These are phyloP conservation scores for Osmanthus fragrans DNA, from an alignment of 257 asterid genomes.

Conservation along the genomic window DNA sequence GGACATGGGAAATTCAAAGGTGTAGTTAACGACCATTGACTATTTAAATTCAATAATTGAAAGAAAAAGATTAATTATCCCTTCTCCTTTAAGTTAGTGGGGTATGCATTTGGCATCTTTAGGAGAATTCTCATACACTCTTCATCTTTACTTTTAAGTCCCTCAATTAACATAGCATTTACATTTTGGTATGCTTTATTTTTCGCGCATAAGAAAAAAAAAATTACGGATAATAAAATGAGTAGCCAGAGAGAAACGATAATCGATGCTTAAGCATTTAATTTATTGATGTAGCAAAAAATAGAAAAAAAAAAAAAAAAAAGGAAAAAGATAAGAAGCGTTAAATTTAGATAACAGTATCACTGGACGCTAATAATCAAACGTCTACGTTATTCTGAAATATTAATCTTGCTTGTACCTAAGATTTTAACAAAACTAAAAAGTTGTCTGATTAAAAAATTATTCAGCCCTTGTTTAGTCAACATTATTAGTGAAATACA, in stretches of 20 bases:
- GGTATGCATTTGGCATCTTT: background rate
- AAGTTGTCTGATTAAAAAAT: no score
- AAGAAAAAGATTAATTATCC: background rate
- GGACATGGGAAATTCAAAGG: slow-evolving; percentile 15
- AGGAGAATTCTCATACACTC: background rate
- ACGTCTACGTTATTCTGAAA: no score
- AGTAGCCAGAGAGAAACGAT: no score
- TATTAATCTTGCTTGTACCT: no score
- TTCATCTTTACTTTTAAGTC: background rate
- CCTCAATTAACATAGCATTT: slow-evolving; percentile 13
- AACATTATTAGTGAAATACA: no score
- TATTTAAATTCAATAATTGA: slow-evolving; percentile 3
- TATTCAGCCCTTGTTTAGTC: no score
- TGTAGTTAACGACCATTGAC: slow-evolving; percentile 23
- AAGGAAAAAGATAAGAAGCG: no score
- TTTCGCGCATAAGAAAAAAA: background rate
- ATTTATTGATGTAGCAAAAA: background rate
- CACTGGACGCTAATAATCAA: no score
- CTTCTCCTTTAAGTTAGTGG: background rate
- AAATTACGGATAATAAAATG: background rate
- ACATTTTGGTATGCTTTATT: background rate
- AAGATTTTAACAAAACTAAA: no score
- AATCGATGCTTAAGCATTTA: no score
- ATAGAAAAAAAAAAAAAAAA: no score
- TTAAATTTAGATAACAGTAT: no score